Evolutionary conservation across 139 green algal genomes (phyloP), one percentile per base, ranked within the genome.

Genomic region (Chlamydomonas incerta): DNA sequence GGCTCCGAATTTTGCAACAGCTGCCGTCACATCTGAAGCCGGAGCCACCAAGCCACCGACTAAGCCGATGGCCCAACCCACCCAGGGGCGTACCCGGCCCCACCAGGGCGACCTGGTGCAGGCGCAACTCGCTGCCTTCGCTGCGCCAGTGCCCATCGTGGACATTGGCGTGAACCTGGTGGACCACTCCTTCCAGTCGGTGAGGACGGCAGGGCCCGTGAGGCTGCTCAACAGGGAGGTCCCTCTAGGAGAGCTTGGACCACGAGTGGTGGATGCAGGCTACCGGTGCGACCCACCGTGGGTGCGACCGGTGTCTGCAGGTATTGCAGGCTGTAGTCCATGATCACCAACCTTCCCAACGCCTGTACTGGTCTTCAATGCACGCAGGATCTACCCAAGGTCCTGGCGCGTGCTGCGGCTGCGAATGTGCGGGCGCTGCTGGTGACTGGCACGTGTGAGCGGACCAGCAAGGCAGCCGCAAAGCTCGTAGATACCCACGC

Each of bases 161-260:
- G 94, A 96, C 75, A 93, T 96, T 23, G 94, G 93, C 1, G 81
- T 93, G 6, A 96, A 96, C 72, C 70, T 96, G 14, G 73, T 91
- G 1, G 93, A 95, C 63, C 29, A 62, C 1, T 86, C 83, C 0
- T 96, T 94, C 83, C 90, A 94, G n/a, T 68, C 55, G 60, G 60
- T 70, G 41, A 50, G 41, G 41, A 50, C 8, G 41, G 41, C 41
- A 50, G 41, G 41, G 41, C 5, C 41, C 8, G 5, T 50, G 41
- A 50, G 8, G 41, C 6, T 5, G 41, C 8, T 50, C 41, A 50
- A 13, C 6, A 13, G 41, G 41, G n/a, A n/a, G n/a, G n/a, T n/a
- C n/a, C n/a, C n/a, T n/a, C n/a, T n/a, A n/a, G n/a, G n/a, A n/a
- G n/a, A n/a, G n/a, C n/a, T n/a, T n/a, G n/a, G n/a, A n/a, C n/a